Evolutionary conservation across 129 eudicot genomes (phyloP).

Genomic region (Oenanthe sinensis): DNA sequence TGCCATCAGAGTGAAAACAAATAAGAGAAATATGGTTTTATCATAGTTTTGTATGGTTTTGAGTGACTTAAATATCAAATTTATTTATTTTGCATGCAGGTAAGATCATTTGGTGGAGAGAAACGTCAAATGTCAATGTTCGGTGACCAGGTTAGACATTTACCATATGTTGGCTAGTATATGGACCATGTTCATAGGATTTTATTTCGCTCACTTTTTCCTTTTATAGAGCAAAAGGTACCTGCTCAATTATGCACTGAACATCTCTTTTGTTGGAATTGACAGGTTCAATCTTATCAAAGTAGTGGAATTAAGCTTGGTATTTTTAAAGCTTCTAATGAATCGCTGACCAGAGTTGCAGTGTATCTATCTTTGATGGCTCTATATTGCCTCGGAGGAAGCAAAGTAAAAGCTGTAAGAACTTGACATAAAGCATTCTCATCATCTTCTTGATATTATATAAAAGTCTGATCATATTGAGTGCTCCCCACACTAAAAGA

Average conservation of each 20-base stretch:
- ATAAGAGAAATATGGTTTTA: neutral
- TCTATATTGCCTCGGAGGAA: slow-evolving; percentile 89
- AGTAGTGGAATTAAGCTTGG: slow-evolving; percentile 87
- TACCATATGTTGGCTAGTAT: neutral
- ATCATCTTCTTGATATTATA: neutral
- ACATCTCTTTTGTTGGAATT: slow-evolving; percentile 12
- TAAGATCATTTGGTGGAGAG: slow-evolving; percentile 93
- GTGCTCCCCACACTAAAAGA: neutral
- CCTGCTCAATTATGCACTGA: slow-evolving; percentile 9
- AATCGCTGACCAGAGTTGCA: slow-evolving; percentile 88
- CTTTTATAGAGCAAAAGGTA: neutral
- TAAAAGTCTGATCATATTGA: neutral
- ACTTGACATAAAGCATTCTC: neutral
- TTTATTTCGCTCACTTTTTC: neutral
- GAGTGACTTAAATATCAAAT: neutral
- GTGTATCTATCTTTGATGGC: slow-evolving; percentile 85
- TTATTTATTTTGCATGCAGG: slow-evolving; percentile 39
- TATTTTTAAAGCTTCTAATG: slow-evolving; percentile 66
- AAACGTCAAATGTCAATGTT: slow-evolving; percentile 93
- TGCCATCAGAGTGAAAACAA: neutral
- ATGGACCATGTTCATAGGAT: neutral
- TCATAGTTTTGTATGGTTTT: neutral
- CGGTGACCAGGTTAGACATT: slow-evolving; percentile 59
- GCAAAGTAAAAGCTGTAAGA: slow-evolving; percentile 92
- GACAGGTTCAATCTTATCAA: slow-evolving; percentile 65